These are phyloP conservation scores for Begonia masoniana DNA, from an alignment of 306 rosid species.

Conservation along the genomic window DNA sequence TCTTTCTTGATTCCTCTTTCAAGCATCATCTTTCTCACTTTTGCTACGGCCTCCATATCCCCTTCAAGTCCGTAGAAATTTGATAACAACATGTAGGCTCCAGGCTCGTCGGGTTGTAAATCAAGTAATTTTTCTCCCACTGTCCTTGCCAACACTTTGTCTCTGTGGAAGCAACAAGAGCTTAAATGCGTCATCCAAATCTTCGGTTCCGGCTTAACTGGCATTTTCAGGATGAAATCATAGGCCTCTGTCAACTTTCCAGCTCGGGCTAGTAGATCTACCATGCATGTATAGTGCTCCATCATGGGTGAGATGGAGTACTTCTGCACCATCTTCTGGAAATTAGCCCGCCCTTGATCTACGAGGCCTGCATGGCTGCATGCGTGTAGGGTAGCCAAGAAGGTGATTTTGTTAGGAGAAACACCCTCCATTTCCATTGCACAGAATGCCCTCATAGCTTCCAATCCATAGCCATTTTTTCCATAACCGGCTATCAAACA, in stretches of 20 bases:
- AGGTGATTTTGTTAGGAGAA: constrained; percentile 17
- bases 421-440: constrained; percentile 21
- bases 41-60: constrained; percentile 12
- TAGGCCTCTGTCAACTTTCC: constrained; percentile 14
- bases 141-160: constrained; percentile 10
- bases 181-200: constrained; percentile 16
- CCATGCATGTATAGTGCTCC: constrained; percentile 28
- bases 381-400: constrained; percentile 18
- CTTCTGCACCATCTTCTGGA: constrained; percentile 14
- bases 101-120: constrained; percentile 19
- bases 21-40: constrained; percentile 18
- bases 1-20: constrained; percentile 12
- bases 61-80: constrained; percentile 21
- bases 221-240: constrained; percentile 15
- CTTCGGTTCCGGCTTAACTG: constrained; percentile 14
- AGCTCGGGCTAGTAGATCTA: constrained; percentile 20
- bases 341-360: constrained; percentile 15
- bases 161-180: constrained; percentile 16
- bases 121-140: constrained; percentile 12
- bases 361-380: constrained; percentile 27
- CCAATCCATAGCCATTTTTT: constrained; percentile 15
- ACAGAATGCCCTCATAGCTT: constrained; percentile 16
- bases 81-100: constrained; percentile 21
- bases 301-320: constrained; percentile 15
- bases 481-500: constrained; percentile 16